Base-by-base conservation (phyloP, 371 early-diverging fungal species). In the Rhizopus stolonifer region DNA sequence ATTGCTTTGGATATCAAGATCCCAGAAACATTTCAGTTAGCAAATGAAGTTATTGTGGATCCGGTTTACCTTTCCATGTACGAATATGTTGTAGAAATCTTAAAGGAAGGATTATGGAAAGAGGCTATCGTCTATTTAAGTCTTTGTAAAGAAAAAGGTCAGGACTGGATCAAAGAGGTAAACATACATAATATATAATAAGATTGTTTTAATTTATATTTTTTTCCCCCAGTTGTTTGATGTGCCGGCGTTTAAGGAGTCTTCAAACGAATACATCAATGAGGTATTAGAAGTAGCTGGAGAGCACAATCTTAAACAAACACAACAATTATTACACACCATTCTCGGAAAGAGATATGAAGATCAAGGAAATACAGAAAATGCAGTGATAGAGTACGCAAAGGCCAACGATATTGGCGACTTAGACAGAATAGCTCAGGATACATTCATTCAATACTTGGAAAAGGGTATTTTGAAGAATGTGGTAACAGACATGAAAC, bases 51-150 rank as follows among this genome's bases (percentile, higher is more conserved):
- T 46, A 47, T 56, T n/a, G 29, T 63, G 6, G 58, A 59, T 21
- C 74, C 74, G 5, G 50, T 74, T 8, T 67, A 65, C 46, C 53
- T 65, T 21, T 43, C 54, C 13, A 63, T 63, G 17, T 13, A 60
- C n/a, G 11, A 44, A 3, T 74, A 67, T 46, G 74, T 65, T 10
- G 36, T 39, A 1, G 23, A 1, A 13, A 49, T 74, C 21, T 61
- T 58, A 4, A 47, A 62, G 17, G 48, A 54, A 9, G 49, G 43
- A 9, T 60, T 74, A 65, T 65, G 65, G 68, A 53, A 56, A 9
- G 70, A 74, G 45, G 70, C 74, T 0, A 21, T 74, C 1, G 32
- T 39, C 0, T 74, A 70, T 42, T 38, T 67, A 6, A 51, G 17
- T 23, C 25, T 47, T 11, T 74, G 74, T 39, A 22, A 43, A 39